phyloP scores from a whole-genome alignment of 148 eudicot species.

The Cornus kousa region DNA sequence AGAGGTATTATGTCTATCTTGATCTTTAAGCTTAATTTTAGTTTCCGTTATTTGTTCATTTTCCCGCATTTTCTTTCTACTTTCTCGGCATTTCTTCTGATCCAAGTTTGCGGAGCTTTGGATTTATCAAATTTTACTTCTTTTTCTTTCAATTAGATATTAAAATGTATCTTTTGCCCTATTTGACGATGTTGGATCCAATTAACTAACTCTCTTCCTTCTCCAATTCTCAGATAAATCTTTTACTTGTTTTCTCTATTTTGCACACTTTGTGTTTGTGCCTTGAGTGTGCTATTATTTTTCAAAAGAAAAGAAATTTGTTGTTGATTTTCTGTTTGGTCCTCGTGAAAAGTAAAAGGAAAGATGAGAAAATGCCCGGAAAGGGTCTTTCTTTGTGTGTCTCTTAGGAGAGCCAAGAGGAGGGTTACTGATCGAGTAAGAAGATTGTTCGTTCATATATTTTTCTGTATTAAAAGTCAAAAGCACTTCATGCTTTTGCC shows the following conservation, averaged over 20 bases:
- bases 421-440: not conserved
- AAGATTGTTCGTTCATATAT: too few species aligned
- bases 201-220: not conserved
- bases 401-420: not conserved
- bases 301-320: too few species aligned
- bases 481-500: not conserved
- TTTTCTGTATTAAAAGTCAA: not conserved
- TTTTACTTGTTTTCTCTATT: too few species aligned
- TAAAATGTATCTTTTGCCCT: not conserved
- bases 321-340: conserved; percentile 1
- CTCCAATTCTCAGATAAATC: not conserved
- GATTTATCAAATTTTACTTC: not conserved
- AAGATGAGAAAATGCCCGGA: not conserved
- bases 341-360: not conserved
- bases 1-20: not conserved
- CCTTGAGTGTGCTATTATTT: not conserved
- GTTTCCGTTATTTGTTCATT: not conserved
- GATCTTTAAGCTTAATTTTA: conserved; percentile 1
- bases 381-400: not conserved
- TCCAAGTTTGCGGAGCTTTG: not conserved
- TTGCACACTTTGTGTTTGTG: not conserved
- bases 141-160: not conserved
- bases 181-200: not conserved
- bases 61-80: conserved; percentile 10
- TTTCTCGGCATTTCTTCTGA: conserved; percentile 8